These are phyloP conservation scores for Aquilaria malaccensis DNA, from an alignment of 345 rosid genomes.

Conservation along the genomic window DNA sequence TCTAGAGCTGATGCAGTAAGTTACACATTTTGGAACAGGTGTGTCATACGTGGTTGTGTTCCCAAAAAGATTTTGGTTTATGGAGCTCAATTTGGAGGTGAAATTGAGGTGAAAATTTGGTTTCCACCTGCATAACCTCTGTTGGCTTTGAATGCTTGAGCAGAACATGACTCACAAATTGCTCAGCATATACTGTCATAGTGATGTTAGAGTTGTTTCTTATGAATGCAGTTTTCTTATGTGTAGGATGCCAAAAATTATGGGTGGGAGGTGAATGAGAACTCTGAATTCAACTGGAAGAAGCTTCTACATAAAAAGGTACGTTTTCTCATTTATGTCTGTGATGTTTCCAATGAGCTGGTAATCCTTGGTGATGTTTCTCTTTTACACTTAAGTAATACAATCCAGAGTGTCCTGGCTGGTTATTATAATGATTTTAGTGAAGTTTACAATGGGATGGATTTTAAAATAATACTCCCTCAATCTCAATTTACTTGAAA, in stretches of 20 bases:
- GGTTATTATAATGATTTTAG: too few relatives aligned
- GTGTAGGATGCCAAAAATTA: slow-evolving; percentile 79
- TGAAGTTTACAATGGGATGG: too few relatives aligned
- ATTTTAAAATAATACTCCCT: too few relatives aligned
- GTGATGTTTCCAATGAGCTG: not conserved
- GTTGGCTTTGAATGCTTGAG: not conserved
- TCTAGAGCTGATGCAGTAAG: too few relatives aligned
- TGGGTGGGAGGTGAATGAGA: slow-evolving; percentile 85
- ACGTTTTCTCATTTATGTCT: not conserved
- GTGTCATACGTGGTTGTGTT: slow-evolving; percentile 92
- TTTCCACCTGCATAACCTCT: slow-evolving; percentile 1
- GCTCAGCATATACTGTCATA: too few relatives aligned
- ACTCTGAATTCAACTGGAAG: slow-evolving; percentile 76
- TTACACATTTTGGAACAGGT: slow-evolving; percentile 24
- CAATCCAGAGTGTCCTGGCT: too few relatives aligned
- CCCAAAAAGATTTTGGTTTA: slow-evolving; percentile 89
- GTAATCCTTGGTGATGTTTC: too few relatives aligned
- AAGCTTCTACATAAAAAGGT: slow-evolving; percentile 84
- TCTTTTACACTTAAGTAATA: too few relatives aligned
- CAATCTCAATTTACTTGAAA: too few relatives aligned
- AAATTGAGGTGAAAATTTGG: slow-evolving; percentile 53
- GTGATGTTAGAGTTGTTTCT: too few relatives aligned
- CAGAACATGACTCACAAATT: too few relatives aligned
- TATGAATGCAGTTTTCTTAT: slow-evolving; percentile 2
- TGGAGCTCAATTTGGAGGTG: slow-evolving; percentile 81